Evolutionary conservation across 2,329 filamentous ascomycete species (phyloP), one percentile per base, ranked within the genome.

Genomic region (Cercospora sojina): DNA sequence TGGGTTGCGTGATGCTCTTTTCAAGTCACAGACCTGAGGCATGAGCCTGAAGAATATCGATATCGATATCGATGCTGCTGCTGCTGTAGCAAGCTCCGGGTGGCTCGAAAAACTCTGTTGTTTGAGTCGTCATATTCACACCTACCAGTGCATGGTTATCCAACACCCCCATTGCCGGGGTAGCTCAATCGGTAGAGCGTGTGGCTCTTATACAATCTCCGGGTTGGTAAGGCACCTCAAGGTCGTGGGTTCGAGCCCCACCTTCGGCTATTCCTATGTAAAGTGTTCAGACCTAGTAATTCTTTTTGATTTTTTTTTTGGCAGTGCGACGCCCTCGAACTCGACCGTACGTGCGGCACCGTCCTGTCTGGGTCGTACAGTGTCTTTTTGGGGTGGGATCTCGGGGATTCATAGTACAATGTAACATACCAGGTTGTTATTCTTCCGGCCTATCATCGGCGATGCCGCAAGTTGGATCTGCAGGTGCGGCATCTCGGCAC

Each of bases 151-250:
- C 8, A 18, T 4, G 13, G 20, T 31, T 25, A 29, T 29, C 51
- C 51, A 56, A 56, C 51, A 56, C 31, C 47, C 47, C 47, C 47
- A 51, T 43, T 71, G 80, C 80, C 80, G 77, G 80, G 80, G 79
- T 82, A 82, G 80, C 81, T 83, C 81, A 83, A 83, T 83, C 79
- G 81, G 80, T 79, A 82, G 80, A 82, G 80, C 80, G 80, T 72
- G 69, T 72, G 71, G 71, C 71, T 72, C 69, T 72, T 71, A 71
- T 12, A 43, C n/a, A 13, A 47, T 29, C 41, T 51, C 31, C 41
- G 23, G 25, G n/a, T n/a, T n/a, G n/a, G n/a, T n/a, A n/a, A n/a
- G n/a, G n/a, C n/a, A 51, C 47, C 47, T 51, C 47, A 51, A 51
- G 35, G 35, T 41, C 35, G 35, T 41, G 35, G 35, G 35, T 41